These are phyloP conservation scores for Sergeia podlipaevii DNA, from an alignment of 208 protist genomes.

Conservation along the genomic window DNA sequence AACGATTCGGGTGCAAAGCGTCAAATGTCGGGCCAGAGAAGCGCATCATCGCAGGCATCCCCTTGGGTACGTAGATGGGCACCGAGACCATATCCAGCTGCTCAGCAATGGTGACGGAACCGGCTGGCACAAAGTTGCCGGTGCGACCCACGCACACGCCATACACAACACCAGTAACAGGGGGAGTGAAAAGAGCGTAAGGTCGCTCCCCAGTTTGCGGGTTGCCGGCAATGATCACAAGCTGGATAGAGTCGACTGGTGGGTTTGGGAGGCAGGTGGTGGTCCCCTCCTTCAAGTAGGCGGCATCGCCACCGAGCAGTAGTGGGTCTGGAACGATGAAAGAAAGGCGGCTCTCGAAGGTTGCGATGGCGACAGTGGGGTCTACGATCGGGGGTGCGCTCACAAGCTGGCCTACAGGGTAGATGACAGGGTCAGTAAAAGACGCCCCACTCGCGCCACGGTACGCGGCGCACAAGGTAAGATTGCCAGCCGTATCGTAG, in stretches of 20 bases:
- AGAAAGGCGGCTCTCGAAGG: slow-evolving; percentile 23
- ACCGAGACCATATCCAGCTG: slow-evolving; percentile 15
- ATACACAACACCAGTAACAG: slow-evolving; percentile 10
- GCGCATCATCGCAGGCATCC: slow-evolving; percentile 25
- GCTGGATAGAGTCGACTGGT: slow-evolving; percentile 7
- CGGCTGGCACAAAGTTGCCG: slow-evolving; percentile 18
- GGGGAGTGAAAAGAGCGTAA: slow-evolving; percentile 19
- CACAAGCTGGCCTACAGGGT: slow-evolving; percentile 14
- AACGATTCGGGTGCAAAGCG: slow-evolving; percentile 14
- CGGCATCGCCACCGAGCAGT: slow-evolving; percentile 20
- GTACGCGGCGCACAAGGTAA: slow-evolving; percentile 60
- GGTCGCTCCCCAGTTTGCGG: slow-evolving; percentile 5
- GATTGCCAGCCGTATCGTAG: slow-evolving; percentile 5
- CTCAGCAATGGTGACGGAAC: slow-evolving; percentile 21
- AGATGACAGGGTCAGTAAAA: slow-evolving; percentile 15
- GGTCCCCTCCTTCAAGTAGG: slow-evolving; percentile 11
- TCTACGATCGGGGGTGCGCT: slow-evolving; percentile 12
- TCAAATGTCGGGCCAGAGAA: slow-evolving; percentile 19
- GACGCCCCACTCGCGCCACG: slow-evolving; percentile 20
- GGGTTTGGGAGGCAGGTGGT: slow-evolving; percentile 8
- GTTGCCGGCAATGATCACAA: slow-evolving; percentile 5
- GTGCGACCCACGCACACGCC: slow-evolving; percentile 27
- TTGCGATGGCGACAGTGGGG: slow-evolving; percentile 27
- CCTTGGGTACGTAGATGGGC: slow-evolving; percentile 13
- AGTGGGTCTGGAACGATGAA: slow-evolving; percentile 32